A percentile compares a stretch with the other conserved stretches of the same genome.
Evolutionary conservation across 345 rosid genomes (phyloP).

Genomic region (Moringa oleifera): DNA sequence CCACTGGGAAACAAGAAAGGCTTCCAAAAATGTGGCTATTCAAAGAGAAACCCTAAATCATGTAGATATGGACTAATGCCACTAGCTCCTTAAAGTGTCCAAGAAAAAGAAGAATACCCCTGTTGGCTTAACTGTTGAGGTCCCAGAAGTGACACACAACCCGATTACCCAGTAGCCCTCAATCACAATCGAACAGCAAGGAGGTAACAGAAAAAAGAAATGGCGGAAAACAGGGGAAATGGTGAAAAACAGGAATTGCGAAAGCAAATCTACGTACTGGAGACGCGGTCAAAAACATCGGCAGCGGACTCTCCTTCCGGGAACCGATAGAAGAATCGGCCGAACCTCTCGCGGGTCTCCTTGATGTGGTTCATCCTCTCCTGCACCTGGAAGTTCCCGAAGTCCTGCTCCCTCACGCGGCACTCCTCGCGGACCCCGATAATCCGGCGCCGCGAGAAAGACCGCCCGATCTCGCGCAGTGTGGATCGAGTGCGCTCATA

Average conservation of each 20-base stretch:
- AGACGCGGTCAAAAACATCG: constrained; percentile 94
- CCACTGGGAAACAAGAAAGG: too few relatives aligned
- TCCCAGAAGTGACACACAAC: too few relatives aligned
- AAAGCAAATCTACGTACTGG: too few relatives aligned
- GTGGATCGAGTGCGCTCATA: constrained; percentile 89
- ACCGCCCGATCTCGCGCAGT: constrained; percentile 82
- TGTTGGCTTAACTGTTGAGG: too few relatives aligned
- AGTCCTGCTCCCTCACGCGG: constrained; percentile 88
- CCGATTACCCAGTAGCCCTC: background rate
- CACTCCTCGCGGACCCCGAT: constrained; percentile 97
- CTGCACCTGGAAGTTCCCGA: constrained; percentile 87
- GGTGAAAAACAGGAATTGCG: background rate
- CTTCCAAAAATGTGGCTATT: too few relatives aligned
- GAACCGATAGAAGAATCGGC: constrained; percentile 81
- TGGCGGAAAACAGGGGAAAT: background rate
- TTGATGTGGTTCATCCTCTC: constrained; percentile 77
- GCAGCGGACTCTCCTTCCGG: constrained; percentile 99
- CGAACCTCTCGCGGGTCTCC: constrained; percentile 67
- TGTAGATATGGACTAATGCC: too few relatives aligned
- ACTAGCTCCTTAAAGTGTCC: too few relatives aligned
- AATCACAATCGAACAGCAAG: background rate
- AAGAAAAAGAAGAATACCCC: too few relatives aligned
- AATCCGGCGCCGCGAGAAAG: constrained; percentile 62
- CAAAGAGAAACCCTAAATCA: too few relatives aligned
- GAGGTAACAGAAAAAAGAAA: background rate